Evolutionary conservation across 129 eudicot genomes (phyloP), one percentile per base, ranked within the genome.

Genomic region (Flaveria brownii): DNA sequence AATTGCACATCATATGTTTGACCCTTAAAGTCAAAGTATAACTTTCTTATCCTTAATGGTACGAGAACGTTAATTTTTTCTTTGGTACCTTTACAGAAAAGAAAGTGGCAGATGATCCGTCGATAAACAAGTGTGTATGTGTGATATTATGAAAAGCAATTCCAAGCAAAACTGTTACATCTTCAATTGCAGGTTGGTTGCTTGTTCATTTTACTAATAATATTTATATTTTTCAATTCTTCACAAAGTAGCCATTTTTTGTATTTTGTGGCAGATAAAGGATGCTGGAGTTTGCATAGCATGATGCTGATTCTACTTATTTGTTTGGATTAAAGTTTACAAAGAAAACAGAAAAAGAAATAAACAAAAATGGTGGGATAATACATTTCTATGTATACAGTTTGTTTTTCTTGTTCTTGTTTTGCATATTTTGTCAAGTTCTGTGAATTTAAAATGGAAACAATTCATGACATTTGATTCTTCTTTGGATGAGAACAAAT

Each of bases 51-150:
- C 30, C 10, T 33, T 36, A 52, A 59, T 55, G 5, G 11, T 4
- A 4, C 41, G 67, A 66, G 41, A 69, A 33, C 45, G 2, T 23
- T 30, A 68, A 10, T n/a, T 0, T 13, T 39, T 49, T 17, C 49
- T 54, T 69, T 50, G 30, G 57, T 15, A 46, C 63, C 52, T 72
- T 6, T 56, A 71, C 94, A 91, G 97, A 86, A 49, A 91, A 86
- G 85, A 91, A 91, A 82, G 80, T 71, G 45, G 33, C 68, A 20
- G 77, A 79, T 62, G 87, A 85, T 75, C 84, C 83, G 25, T 75
- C 80, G 74, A 87, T 86, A 82, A 88, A 86, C 82, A 91, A 83
- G 79, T 91, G 97, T 63, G 73, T 67, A 6, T 91, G 97, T 81
- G 90, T 86, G 56, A 91, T 91, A 85, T 81, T 91, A 83, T 91